Evolutionary conservation across 1,139 yeast genomes (phyloP).

Genomic region (Blastobotrys illinoisensis): DNA sequence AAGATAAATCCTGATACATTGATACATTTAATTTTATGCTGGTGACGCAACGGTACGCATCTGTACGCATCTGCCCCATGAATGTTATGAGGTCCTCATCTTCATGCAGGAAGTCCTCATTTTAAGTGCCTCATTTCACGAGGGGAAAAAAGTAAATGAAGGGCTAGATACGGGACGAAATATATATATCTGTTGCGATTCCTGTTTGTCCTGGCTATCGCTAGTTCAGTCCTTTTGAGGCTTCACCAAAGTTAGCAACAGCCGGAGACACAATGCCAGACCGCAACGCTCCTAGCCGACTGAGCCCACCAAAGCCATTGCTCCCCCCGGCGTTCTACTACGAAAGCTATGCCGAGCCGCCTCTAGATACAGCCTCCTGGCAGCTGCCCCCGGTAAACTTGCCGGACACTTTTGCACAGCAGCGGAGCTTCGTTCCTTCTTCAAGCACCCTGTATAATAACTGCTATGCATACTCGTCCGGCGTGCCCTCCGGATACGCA

Average conservation of each 20-base stretch:
- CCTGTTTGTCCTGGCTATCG: neutral
- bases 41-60: neutral
- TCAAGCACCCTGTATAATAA: neutral
- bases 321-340: neutral
- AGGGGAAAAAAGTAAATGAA: neutral
- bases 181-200: neutral
- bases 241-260: too few species aligned
- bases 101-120: neutral
- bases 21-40: neutral
- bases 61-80: neutral
- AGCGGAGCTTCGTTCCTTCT: neutral
- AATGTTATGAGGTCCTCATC: neutral
- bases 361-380: neutral
- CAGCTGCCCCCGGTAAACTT: neutral
- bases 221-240: neutral
- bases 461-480: neutral
- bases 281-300: neutral
- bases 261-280: too few species aligned
- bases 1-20: neutral
- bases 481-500: neutral
- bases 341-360: neutral
- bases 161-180: neutral
- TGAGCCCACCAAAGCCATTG: neutral
- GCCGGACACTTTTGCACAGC: neutral
- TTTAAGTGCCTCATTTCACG: neutral